These are phyloP conservation scores for Carex arenaria DNA, from an alignment of 202 grass and related monocot species.

Conservation along the genomic window DNA sequence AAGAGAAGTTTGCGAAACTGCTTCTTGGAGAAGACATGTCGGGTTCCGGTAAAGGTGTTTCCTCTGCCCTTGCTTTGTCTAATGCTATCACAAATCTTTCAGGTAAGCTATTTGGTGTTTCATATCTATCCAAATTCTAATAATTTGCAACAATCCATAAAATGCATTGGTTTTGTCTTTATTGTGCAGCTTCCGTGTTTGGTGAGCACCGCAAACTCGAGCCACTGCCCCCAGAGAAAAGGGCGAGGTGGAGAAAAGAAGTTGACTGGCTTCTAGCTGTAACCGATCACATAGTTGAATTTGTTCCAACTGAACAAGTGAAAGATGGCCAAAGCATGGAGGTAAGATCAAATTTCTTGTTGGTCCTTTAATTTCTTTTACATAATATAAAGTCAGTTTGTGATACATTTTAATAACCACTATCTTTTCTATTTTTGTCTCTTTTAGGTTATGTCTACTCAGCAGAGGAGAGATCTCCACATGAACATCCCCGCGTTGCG, in stretches of 20 bases:
- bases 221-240: conserved; percentile 71
- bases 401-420: neutral
- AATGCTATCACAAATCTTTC: conserved; percentile 77
- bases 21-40: conserved; percentile 98
- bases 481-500: conserved; percentile 76
- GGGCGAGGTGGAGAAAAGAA: conserved; percentile 76
- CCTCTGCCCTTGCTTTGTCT: conserved; percentile 91
- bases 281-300: conserved; percentile 90
- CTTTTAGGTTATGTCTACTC: conserved; percentile 69
- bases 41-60: conserved; percentile 66
- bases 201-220: conserved; percentile 80
- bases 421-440: neutral
- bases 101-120: conserved; percentile 7
- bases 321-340: conserved; percentile 78
- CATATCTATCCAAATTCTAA: neutral
- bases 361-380: neutral
- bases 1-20: conserved; percentile 86
- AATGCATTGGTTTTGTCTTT: conserved; percentile 11
- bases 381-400: neutral
- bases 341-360: conserved; percentile 27
- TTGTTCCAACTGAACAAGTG: conserved; percentile 64
- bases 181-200: conserved; percentile 65
- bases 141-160: neutral
- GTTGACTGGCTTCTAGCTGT: conserved; percentile 76
- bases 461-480: conserved; percentile 81